These are phyloP conservation scores for Fistulinella prunicolor DNA, from an alignment of 768 basidiomycete species.

Conservation along the genomic window DNA sequence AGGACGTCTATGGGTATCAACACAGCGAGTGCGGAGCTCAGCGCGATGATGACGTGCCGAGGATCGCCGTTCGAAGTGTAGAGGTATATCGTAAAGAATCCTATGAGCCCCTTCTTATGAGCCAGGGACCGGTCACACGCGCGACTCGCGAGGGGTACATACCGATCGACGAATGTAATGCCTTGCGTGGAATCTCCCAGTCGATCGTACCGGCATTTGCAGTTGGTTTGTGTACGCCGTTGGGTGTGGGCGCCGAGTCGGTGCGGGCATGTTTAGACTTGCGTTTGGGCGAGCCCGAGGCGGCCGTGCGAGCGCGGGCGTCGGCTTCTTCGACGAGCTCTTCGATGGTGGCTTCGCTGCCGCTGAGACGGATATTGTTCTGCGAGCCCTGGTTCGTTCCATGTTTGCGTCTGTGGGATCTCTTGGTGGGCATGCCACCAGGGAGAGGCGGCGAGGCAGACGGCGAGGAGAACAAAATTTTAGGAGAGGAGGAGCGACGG, in stretches of 20 bases:
- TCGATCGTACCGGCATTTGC: slow-evolving; percentile 40
- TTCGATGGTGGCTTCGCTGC: slow-evolving; percentile 19
- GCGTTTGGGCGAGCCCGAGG: slow-evolving; percentile 18
- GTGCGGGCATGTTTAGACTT: slow-evolving; percentile 13
- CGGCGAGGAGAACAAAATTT: slow-evolving; percentile 41
- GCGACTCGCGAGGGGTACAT: slow-evolving; percentile 25
- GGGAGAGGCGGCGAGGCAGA: slow-evolving; percentile 24
- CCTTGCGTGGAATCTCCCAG: slow-evolving; percentile 90
- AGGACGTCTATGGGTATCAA: slow-evolving; percentile 75
- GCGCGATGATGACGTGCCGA: slow-evolving; percentile 51
- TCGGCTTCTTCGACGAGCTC: slow-evolving; percentile 25
- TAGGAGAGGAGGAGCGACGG: slow-evolving; percentile 48
- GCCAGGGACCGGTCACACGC: slow-evolving; percentile 2
- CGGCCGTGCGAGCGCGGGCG: neutral
- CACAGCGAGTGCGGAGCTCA: slow-evolving; percentile 63
- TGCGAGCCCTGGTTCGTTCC: slow-evolving; percentile 27
- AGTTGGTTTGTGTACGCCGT: slow-evolving; percentile 11
- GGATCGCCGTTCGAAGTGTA: slow-evolving; percentile 49
- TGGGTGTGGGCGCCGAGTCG: slow-evolving; percentile 4
- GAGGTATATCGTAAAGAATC: slow-evolving; percentile 62
- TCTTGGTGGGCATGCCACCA: slow-evolving; percentile 39
- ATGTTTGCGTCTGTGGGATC: slow-evolving; percentile 21
- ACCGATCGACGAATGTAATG: slow-evolving; percentile 89
- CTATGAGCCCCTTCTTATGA: slow-evolving; percentile 32
- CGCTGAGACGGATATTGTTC: slow-evolving; percentile 5